These are phyloP conservation scores for Ceratobasidium sp. DNA, from an alignment of 1,284 basidiomycete genomes.

Conservation along the genomic window DNA sequence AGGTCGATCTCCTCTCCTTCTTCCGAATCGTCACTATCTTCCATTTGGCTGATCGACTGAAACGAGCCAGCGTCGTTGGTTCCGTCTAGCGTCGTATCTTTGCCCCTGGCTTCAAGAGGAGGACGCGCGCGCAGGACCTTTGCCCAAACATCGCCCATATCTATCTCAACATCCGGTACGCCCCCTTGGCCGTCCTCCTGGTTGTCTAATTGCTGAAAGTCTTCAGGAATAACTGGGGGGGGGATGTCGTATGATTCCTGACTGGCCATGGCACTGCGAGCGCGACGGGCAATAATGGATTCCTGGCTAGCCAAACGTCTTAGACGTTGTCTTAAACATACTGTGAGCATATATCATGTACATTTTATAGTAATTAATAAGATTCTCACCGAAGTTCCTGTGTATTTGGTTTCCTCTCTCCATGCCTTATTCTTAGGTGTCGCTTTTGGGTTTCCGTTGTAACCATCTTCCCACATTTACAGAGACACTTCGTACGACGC, in stretches of 20 bases:
- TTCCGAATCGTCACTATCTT: background rate
- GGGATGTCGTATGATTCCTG: background rate
- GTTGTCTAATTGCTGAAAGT: background rate
- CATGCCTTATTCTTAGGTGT: background rate
- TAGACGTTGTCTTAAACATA: background rate
- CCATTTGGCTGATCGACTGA: background rate
- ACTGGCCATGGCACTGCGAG: background rate
- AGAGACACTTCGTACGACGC: background rate
- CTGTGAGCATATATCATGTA: too few relatives aligned
- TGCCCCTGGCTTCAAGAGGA: background rate
- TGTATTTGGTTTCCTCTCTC: background rate
- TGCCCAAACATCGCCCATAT: background rate
- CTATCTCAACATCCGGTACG: background rate
- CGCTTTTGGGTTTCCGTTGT: slow-evolving; percentile 1
- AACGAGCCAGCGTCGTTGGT: slow-evolving; percentile 4
- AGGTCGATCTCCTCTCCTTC: background rate
- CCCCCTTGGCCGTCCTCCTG: background rate
- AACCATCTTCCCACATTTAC: background rate
- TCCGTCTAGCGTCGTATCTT: background rate
- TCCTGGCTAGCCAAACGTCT: background rate
- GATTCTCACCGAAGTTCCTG: background rate
- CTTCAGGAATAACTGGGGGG: background rate
- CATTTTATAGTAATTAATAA: too few relatives aligned
- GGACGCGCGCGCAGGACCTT: background rate
- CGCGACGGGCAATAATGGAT: background rate